Conservation (phyloP, 345 rosid species). For the Syzygium jambos region DNA sequence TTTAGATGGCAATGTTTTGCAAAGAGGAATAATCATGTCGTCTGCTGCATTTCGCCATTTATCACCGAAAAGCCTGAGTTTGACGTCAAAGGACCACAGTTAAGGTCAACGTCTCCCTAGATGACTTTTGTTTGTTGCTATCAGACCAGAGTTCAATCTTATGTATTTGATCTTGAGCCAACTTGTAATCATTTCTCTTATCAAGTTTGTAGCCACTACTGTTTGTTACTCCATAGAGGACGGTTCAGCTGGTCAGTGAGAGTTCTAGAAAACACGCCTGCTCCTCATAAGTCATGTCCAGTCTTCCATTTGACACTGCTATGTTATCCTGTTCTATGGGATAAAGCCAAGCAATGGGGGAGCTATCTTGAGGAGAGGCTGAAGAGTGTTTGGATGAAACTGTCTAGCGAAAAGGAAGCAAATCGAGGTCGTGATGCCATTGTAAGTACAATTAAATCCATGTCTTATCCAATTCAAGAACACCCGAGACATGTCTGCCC, state of each 20-base stretch:
- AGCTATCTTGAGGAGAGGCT: conserved; percentile 47
- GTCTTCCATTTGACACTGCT: neutral
- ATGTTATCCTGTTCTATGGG: neutral
- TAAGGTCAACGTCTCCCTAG: neutral
- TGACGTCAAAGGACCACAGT: neutral
- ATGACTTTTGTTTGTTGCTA: neutral
- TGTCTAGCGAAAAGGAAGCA: conserved; percentile 82
- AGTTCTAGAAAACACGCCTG: neutral
- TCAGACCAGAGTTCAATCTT: neutral
- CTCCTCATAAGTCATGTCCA: neutral
- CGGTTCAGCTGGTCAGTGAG: neutral
- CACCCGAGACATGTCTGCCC: conserved; percentile 36
- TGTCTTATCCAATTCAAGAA: conserved; percentile 48
- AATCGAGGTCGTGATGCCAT: conserved; percentile 37
- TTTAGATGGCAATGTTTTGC: neutral
- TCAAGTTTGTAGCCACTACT: neutral
- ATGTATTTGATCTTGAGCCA: neutral
- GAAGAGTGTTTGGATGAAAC: conserved; percentile 49
- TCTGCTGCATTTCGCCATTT: neutral
- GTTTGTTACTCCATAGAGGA: neutral
- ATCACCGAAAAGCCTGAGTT: neutral
- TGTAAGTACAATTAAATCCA: conserved; percentile 35
- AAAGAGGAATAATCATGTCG: neutral
- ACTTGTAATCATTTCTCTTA: neutral
- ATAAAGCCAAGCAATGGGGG: conserved; percentile 26